Evolutionary conservation across 129 eudicot genomes (phyloP).

Genomic region (Saposhnikovia divaricata): DNA sequence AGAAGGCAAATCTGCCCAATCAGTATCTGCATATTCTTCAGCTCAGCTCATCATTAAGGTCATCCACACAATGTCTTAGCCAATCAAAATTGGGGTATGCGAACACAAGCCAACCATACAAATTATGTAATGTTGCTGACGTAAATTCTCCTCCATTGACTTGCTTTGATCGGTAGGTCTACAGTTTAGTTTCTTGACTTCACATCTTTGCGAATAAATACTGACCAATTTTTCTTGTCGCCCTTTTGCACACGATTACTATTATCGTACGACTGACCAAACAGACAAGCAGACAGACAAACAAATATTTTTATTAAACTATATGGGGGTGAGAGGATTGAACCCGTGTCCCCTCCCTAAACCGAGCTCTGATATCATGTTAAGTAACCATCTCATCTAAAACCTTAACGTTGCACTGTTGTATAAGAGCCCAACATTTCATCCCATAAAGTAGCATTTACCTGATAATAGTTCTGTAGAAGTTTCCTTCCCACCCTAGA

Average conservation of each 20-base stretch:
- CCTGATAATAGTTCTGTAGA: background rate
- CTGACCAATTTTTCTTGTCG: background rate
- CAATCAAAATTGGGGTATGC: background rate
- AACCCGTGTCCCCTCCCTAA: too few species aligned
- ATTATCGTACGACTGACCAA: too few species aligned
- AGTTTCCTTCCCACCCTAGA: background rate
- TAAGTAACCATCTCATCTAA: too few species aligned
- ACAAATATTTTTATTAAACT: too few species aligned
- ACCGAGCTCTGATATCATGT: too few species aligned
- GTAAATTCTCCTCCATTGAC: background rate
- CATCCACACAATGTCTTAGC: background rate
- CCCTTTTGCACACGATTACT: background rate
- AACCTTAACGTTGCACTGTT: background rate
- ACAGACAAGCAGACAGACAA: too few species aligned
- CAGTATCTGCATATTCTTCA: background rate
- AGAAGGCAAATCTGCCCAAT: background rate
- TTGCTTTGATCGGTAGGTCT: background rate
- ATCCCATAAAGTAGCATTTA: background rate
- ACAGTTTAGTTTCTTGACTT: background rate
- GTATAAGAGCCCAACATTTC: background rate
- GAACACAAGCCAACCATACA: background rate
- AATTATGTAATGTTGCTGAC: background rate
- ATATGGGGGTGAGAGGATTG: too few species aligned
- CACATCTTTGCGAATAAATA: background rate
- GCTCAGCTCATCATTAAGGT: background rate